Conservation (phyloP, 176 grass and related monocot genomes). For the Stipa capillata region DNA sequence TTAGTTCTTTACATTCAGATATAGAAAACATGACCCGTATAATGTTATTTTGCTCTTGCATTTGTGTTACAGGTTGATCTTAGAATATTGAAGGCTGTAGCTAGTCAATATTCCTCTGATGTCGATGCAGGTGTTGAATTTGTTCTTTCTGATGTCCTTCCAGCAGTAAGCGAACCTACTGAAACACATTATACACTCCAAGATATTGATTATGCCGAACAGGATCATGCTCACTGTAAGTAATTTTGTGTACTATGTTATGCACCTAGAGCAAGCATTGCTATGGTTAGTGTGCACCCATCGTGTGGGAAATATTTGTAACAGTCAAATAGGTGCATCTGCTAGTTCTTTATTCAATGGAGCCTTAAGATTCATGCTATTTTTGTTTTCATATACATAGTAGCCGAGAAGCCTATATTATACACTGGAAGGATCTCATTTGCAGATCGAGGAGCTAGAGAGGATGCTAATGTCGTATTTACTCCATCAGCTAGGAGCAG, state of each 20-base stretch:
- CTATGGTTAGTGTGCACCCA: background rate
- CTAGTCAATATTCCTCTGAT: conserved; percentile 57
- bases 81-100: conserved; percentile 61
- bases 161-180: conserved; percentile 23
- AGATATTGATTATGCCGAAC: conserved; percentile 20
- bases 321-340: background rate
- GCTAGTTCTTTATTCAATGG: background rate
- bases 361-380: background rate
- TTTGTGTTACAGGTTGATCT: conserved; percentile 51
- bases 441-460: background rate
- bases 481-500: background rate
- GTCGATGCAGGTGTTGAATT: conserved; percentile 61
- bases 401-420: background rate
- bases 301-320: background rate
- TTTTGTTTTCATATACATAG: background rate
- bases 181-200: conserved; percentile 26
- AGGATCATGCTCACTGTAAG: conserved; percentile 32
- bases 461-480: background rate
- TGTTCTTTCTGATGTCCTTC: conserved; percentile 53
- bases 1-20: background rate
- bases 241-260: background rate
- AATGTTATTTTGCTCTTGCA: background rate
- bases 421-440: background rate
- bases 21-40: background rate
- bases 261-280: background rate